Evolutionary conservation across 2,329 filamentous ascomycete genomes (phyloP).

Genomic region (Lachnellula occidentalis): DNA sequence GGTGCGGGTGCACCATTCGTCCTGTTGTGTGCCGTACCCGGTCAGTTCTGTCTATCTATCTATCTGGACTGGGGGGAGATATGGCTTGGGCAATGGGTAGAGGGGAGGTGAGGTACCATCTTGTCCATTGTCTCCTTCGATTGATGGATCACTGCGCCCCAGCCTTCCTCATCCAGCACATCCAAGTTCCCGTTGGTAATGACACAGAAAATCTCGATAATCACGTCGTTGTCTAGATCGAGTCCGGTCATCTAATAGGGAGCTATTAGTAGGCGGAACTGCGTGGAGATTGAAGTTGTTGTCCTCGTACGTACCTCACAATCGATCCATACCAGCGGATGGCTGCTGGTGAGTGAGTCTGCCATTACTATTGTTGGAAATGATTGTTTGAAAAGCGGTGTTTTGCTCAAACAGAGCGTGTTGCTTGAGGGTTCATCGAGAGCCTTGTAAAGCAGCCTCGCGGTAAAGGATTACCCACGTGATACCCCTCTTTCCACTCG

Average conservation of each 20-base stretch:
- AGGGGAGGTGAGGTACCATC: slow-evolving; percentile 46
- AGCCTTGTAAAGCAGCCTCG: too few relatives aligned
- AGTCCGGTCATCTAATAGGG: slow-evolving; percentile 87
- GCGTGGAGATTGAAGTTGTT: not conserved
- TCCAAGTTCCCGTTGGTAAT: slow-evolving; percentile 78
- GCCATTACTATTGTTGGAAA: not conserved
- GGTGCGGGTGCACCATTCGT: slow-evolving; percentile 79
- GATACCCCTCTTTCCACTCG: too few relatives aligned
- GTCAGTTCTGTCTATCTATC: slow-evolving; percentile 1
- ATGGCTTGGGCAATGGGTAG: not conserved
- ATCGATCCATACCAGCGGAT: slow-evolving; percentile 31
- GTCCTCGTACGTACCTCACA: slow-evolving; percentile 24
- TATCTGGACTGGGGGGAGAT: slow-evolving; percentile 4
- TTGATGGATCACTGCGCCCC: slow-evolving; percentile 75
- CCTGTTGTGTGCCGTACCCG: slow-evolving; percentile 35
- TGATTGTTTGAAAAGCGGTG: not conserved
- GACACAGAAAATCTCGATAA: slow-evolving; percentile 89
- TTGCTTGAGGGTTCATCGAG: not conserved
- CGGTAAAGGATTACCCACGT: too few relatives aligned
- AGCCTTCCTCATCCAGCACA: slow-evolving; percentile 69
- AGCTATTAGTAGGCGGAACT: slow-evolving; percentile 1
- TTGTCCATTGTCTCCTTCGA: slow-evolving; percentile 60
- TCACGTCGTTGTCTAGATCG: slow-evolving; percentile 70
- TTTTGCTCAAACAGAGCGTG: not conserved
- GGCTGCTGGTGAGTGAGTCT: slow-evolving; percentile 2